A percentile compares a stretch with the other conserved stretches of the same genome.
Evolutionary conservation across 108 stramenopile genomes (phyloP).

Genomic region (Aurantiochytrium sp.): DNA sequence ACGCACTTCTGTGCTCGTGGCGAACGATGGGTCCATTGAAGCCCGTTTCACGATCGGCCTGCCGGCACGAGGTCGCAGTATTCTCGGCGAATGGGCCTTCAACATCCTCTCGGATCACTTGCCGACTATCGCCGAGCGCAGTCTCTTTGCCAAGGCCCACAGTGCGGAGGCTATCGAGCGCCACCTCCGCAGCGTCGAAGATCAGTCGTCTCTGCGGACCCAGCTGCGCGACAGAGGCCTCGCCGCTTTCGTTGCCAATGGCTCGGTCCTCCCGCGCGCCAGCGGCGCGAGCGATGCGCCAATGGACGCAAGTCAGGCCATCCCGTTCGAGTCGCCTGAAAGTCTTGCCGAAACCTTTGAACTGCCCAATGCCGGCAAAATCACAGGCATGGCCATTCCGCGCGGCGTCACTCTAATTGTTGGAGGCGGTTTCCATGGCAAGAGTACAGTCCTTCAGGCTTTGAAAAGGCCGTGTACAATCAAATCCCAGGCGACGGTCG

Average conservation of each 20-base stretch:
- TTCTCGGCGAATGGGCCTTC: slow-evolving; percentile 68
- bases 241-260: slow-evolving; percentile 78
- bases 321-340: slow-evolving; percentile 61
- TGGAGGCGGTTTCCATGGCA: slow-evolving; percentile 97
- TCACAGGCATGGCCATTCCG: slow-evolving; percentile 80
- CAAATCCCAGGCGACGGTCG: slow-evolving; percentile 91
- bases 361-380: slow-evolving; percentile 47
- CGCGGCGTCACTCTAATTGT: slow-evolving; percentile 85
- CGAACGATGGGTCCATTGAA: slow-evolving; percentile 54
- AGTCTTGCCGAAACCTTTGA: slow-evolving; percentile 42
- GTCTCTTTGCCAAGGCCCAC: slow-evolving; percentile 49
- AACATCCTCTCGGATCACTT: slow-evolving; percentile 63
- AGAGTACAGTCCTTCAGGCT: slow-evolving; percentile 78
- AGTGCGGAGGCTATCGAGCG: slow-evolving; percentile 41
- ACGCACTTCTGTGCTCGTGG: slow-evolving; percentile 66
- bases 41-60: slow-evolving; percentile 82
- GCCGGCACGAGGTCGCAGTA: slow-evolving; percentile 76
- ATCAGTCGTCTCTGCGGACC: slow-evolving; percentile 68
- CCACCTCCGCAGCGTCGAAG: slow-evolving; percentile 73
- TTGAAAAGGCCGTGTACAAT: slow-evolving; percentile 80
- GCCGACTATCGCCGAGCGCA: slow-evolving; percentile 55
- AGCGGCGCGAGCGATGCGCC: slow-evolving; percentile 76
- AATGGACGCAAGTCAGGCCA: slow-evolving; percentile 44
- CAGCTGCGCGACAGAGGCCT: slow-evolving; percentile 57
- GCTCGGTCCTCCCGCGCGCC: slow-evolving; percentile 71